These are phyloP conservation scores for Serendipita sp. DNA, from an alignment of 1,284 basidiomycete species.

Conservation along the genomic window DNA sequence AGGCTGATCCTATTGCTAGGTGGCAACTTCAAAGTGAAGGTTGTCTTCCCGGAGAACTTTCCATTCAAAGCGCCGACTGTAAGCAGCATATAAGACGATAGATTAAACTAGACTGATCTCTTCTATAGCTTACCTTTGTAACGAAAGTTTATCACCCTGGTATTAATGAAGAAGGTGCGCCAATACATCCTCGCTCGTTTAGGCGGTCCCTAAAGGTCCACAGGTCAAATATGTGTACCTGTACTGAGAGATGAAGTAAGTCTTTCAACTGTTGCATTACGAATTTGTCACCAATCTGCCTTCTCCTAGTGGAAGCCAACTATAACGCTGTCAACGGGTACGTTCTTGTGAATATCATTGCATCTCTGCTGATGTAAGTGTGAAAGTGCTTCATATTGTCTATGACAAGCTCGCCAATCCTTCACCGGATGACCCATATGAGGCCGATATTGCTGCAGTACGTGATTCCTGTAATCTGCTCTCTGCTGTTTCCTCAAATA, in stretches of 20 bases:
- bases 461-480: constrained; percentile 17
- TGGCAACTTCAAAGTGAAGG: constrained; percentile 64
- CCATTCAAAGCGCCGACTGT: constrained; percentile 85
- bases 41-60: constrained; percentile 56
- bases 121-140: constrained; percentile 57
- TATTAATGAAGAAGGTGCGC: constrained; percentile 65
- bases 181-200: neutral
- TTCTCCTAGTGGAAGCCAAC: constrained; percentile 73
- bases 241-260: constrained; percentile 70
- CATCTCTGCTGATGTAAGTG: neutral
- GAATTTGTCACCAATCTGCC: neutral
- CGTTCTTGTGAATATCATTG: constrained; percentile 15
- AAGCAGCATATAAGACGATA: constrained; percentile 18
- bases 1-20: constrained; percentile 14
- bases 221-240: constrained; percentile 61
- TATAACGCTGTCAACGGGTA: constrained; percentile 60
- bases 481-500: constrained; percentile 3
- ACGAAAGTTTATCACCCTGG: constrained; percentile 90
- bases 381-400: constrained; percentile 57
- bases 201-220: neutral
- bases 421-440: constrained; percentile 80
- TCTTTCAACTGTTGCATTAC: constrained; percentile 9
- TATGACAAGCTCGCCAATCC: constrained; percentile 81
- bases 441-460: constrained; percentile 68
- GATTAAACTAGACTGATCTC: constrained; percentile 8